Evolutionary conservation across 2,329 filamentous ascomycete species (phyloP).

Genomic region (Ceratocystis albifundus): DNA sequence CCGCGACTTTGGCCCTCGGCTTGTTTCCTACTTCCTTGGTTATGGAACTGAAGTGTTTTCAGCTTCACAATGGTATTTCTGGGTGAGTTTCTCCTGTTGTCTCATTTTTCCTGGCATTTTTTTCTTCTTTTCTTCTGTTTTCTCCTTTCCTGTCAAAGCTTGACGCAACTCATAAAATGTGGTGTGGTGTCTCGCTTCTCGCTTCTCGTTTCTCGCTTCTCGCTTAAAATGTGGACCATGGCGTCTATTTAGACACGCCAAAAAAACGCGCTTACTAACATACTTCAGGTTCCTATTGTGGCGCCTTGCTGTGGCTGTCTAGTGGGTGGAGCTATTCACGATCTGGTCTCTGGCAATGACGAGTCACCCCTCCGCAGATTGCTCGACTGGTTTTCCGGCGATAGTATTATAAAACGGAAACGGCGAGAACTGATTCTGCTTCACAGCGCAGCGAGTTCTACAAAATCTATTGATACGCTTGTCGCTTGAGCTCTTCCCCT

Average conservation of each 20-base stretch:
- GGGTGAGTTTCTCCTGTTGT: conserved; percentile 33
- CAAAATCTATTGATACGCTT: conserved; percentile 20
- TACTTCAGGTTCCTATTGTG: conserved; percentile 50
- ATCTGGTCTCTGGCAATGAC: conserved; percentile 57
- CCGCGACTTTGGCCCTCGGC: conserved; percentile 57
- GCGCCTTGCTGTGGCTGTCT: conserved; percentile 54
- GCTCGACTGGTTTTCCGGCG: conserved; percentile 20
- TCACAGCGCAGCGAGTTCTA: conserved; percentile 15
- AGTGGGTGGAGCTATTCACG: conserved; percentile 56
- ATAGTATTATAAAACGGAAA: conserved; percentile 16
- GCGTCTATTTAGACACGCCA: background rate
- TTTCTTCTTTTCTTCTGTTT: conserved; percentile 19
- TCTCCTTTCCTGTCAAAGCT: conserved; percentile 14
- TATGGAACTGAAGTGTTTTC: conserved; percentile 58
- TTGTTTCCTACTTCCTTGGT: conserved; percentile 55
- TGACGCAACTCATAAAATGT: background rate
- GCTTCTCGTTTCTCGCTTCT: background rate
- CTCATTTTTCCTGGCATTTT: conserved; percentile 12
- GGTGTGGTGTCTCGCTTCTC: background rate
- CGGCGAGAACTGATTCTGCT: conserved; percentile 11
- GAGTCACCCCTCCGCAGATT: conserved; percentile 57
- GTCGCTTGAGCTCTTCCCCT: conserved; percentile 13
- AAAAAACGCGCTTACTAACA: conserved; percentile 13
- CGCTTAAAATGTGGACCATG: background rate
- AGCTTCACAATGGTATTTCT: conserved; percentile 59